Percentiles rank a stretch among this genome's conserved stretches.
phyloP scores from a whole-genome alignment of 306 rosid genomes.

The Cyclanthera cordifolia region DNA sequence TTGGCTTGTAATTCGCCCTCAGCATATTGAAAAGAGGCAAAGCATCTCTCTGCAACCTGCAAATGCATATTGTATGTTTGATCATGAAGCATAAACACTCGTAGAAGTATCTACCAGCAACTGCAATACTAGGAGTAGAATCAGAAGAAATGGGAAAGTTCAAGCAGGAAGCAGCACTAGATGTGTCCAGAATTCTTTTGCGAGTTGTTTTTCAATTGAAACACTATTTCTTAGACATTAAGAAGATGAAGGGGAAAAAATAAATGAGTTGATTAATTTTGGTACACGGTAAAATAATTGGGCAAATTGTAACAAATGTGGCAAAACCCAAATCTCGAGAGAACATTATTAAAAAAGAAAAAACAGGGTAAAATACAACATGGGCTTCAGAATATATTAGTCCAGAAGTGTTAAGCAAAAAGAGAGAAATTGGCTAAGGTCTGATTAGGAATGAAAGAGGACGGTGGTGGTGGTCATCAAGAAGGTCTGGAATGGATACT shows the following conservation, averaged over 20 bases:
- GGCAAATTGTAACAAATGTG: too few species aligned
- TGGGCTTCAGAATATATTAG: too few species aligned
- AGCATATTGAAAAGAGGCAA: conserved; percentile 79
- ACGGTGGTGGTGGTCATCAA: too few species aligned
- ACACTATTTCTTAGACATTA: background rate
- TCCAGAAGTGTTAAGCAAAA: too few species aligned
- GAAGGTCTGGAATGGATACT: too few species aligned
- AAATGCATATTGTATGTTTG: conserved; percentile 3
- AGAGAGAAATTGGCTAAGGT: too few species aligned
- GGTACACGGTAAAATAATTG: too few species aligned
- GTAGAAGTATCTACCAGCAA: background rate
- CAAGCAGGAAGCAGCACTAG: background rate
- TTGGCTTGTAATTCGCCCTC: conserved; percentile 46
- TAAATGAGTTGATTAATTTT: too few species aligned
- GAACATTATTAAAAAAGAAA: too few species aligned
- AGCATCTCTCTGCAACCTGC: conserved; percentile 92
- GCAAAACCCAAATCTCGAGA: too few species aligned
- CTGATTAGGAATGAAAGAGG: too few species aligned
- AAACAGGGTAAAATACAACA: too few species aligned
- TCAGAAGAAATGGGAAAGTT: background rate
- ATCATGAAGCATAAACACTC: background rate
- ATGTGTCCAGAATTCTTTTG: background rate
- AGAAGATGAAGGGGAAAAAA: background rate
- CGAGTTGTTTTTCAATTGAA: background rate
- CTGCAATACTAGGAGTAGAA: background rate